Evolutionary conservation across 495 filamentous ascomycete species (phyloP).

Genomic region (Trypethelium eluteriae): DNA sequence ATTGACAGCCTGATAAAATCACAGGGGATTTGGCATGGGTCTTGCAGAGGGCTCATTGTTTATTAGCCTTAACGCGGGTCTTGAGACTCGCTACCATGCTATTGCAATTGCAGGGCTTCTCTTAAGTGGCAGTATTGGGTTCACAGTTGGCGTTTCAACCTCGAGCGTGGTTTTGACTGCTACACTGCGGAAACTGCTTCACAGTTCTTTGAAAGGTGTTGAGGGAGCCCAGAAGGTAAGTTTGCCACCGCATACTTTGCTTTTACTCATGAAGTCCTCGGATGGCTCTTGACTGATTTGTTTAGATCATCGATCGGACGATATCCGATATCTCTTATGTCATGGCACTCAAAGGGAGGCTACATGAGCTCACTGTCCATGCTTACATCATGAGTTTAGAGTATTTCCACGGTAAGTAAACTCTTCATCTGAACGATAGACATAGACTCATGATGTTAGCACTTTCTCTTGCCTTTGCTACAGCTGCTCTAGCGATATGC

Average conservation of each 20-base stretch:
- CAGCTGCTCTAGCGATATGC: not conserved
- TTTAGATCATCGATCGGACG: not conserved
- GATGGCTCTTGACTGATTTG: not conserved
- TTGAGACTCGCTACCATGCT: conserved; percentile 18
- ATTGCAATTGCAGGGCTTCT: conserved; percentile 17
- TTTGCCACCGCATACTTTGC: not conserved
- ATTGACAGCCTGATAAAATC: not conserved
- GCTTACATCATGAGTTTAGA: not conserved
- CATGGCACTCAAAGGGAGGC: not conserved
- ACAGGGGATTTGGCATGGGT: conserved; percentile 24
- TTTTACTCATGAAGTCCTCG: not conserved
- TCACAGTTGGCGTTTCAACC: not conserved
- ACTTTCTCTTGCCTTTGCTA: not conserved
- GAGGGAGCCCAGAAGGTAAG: not conserved
- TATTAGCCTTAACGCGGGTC: conserved; percentile 20
- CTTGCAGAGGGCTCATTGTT: conserved; percentile 25
- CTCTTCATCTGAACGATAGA: not conserved
- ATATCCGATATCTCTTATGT: conserved; percentile 1
- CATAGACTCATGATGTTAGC: not conserved
- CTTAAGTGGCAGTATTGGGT: not conserved
- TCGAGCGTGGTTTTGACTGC: not conserved
- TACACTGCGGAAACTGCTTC: not conserved
- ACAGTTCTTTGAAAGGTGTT: not conserved
- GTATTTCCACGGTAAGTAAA: not conserved
- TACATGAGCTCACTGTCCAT: not conserved